These are phyloP conservation scores for Durio zibethinus DNA, from an alignment of 345 rosid species.

Conservation along the genomic window DNA sequence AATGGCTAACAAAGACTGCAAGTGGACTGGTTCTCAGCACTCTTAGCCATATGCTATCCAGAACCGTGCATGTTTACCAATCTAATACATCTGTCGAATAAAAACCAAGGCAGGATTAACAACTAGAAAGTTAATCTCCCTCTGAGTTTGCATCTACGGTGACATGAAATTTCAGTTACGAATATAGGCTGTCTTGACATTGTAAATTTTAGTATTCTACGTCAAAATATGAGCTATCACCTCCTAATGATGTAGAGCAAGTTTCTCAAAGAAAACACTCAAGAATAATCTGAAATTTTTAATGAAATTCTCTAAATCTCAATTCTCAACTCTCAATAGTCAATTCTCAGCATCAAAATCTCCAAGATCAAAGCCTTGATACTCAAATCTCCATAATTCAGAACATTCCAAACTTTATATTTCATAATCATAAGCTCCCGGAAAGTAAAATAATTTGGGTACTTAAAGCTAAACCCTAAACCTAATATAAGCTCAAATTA, in stretches of 20 bases:
- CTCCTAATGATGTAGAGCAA: background rate
- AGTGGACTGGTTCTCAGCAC: background rate
- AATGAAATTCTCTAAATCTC: background rate
- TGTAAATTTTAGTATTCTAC: background rate
- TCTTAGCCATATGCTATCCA: background rate
- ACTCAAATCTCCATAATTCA: background rate
- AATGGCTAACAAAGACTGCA: background rate
- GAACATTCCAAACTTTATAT: background rate
- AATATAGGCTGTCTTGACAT: background rate
- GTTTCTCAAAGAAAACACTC: background rate
- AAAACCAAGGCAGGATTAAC: background rate
- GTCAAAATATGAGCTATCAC: background rate
- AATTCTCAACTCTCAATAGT: background rate
- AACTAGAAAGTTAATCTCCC: background rate
- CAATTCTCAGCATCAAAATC: background rate
- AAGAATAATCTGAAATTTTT: background rate
- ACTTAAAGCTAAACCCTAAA: background rate
- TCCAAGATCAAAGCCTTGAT: background rate
- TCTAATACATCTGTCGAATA: background rate
- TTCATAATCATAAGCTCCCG: background rate
- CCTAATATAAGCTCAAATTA: background rate
- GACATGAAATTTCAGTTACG: background rate
- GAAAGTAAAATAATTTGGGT: background rate
- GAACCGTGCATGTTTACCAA: background rate
- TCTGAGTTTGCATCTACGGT: background rate